phyloP scores from a whole-genome alignment of 148 eudicot species.

The Rheum nobile region DNA sequence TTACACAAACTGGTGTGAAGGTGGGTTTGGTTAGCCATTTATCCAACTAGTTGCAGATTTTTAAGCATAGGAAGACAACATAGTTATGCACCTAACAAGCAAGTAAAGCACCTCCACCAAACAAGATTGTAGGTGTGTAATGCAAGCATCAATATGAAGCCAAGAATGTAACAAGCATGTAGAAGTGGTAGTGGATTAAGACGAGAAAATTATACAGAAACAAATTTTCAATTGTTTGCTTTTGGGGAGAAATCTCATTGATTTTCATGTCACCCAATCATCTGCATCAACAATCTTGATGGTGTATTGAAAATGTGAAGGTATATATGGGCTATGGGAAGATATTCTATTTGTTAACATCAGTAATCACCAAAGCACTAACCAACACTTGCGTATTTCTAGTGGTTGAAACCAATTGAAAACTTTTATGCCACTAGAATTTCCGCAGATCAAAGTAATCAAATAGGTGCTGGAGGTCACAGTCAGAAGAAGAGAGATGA shows the following conservation, averaged over 20 bases:
- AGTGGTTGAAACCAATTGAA: no score
- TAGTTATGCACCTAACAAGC: neutral
- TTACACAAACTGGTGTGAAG: neutral
- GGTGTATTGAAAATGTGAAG: constrained; percentile 1
- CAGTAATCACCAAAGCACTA: neutral
- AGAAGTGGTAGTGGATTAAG: neutral
- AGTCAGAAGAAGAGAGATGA: no score
- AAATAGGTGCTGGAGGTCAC: no score
- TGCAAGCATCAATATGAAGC: neutral
- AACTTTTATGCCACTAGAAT: no score
- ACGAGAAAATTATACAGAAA: neutral
- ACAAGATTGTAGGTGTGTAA: neutral
- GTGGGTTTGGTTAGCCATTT: neutral
- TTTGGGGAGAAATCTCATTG: neutral
- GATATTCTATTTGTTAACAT: neutral
- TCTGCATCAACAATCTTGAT: neutral
- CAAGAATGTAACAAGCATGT: neutral
- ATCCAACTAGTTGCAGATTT: neutral
- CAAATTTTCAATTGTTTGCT: constrained; percentile 3
- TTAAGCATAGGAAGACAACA: neutral
- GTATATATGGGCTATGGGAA: neutral
- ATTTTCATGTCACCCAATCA: neutral
- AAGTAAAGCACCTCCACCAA: neutral
- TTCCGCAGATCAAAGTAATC: no score
- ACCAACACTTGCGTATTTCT: neutral